These are phyloP conservation scores for Phialocephala subalpina DNA, from an alignment of 2,329 filamentous ascomycete species.

Conservation along the genomic window DNA sequence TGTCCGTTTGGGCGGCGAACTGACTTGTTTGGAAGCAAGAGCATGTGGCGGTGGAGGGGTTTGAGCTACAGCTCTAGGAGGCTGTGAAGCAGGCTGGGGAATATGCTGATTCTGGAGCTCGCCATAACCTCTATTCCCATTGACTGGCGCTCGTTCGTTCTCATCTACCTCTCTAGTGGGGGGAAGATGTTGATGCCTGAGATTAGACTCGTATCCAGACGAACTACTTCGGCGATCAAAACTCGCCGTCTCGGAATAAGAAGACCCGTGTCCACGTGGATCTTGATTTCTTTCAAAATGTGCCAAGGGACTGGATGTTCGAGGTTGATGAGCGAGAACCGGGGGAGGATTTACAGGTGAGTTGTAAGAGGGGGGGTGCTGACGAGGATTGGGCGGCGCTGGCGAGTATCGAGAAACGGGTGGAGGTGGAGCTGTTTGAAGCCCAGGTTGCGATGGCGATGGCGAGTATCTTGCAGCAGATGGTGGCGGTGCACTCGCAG, in stretches of 20 bases:
- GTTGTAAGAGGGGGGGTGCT: conserved; percentile 33
- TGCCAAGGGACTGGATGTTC: conserved; percentile 71
- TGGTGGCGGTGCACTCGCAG: conserved; percentile 31
- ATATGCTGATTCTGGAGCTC: conserved; percentile 30
- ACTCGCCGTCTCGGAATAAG: conserved; percentile 48
- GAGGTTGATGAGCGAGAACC: conserved; percentile 63
- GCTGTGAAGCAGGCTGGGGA: conserved; percentile 40
- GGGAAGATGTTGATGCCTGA: conserved; percentile 61
- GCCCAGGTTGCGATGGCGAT: conserved; percentile 52
- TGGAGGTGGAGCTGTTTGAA: conserved; percentile 50
- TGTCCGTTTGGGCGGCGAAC: conserved; percentile 65
- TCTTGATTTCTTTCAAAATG: conserved; percentile 62
- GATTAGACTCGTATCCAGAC: conserved; percentile 60
- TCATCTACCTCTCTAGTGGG: conserved; percentile 70
- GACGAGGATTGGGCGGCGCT: conserved; percentile 45
- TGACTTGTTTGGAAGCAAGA: conserved; percentile 49
- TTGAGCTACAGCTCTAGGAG: conserved; percentile 47
- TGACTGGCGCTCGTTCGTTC: conserved; percentile 50
- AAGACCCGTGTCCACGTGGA: conserved; percentile 28
- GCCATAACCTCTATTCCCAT: conserved; percentile 35
- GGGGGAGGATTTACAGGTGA: conserved; percentile 44
- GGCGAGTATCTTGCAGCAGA: conserved; percentile 67
- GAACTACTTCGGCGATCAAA: conserved; percentile 59
- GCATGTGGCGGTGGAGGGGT: conserved; percentile 58
- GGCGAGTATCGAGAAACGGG: conserved; percentile 48